Evolutionary conservation across 2,329 filamentous ascomycete genomes (phyloP), one percentile per base, ranked within the genome.

Genomic region (Apiospora phragmitis): DNA sequence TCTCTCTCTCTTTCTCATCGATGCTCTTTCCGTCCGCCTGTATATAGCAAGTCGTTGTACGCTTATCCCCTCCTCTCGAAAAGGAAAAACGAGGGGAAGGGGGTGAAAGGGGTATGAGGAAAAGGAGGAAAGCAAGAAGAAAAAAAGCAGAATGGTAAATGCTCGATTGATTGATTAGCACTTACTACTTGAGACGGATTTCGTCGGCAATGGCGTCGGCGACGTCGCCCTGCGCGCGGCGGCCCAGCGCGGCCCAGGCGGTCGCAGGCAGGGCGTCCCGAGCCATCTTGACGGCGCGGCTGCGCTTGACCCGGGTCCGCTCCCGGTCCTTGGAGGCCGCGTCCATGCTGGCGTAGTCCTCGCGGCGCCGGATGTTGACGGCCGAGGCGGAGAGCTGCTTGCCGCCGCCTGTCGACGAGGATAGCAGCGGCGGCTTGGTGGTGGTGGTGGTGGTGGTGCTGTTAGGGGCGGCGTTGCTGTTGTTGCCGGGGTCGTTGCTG

Each of bases 251-350:
- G 18, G n/a, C 26, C 67, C 67, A 68, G 21, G 45, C 45, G 0
- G 67, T 55, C 16, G 1, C 7, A 21, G 67, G 18, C 0, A 68
- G 67, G 5, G n/a, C 12, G 45, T 68, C 67, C 6, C 35, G 32
- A 32, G 67, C 67, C 67, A 68, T 68, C 43, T 51, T 49, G 67
- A 55, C n/a, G 14, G 67, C 45, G n/a, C 67, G 67, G 67, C 67
- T 49, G 45, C 67, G 67, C 67, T 68, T 68, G 45, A 68, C 67
- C 32, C 67, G 67, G 9, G 67, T 68, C 7, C 67, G 45, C 67
- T 68, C 67, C 11, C 45, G 43, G 21, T 68, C 45, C 45, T 68
- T 68, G 21, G 67, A 45, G 21, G 45, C 67, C 11, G 67, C 4
- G 29, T 49, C 43, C 67, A 68, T 68, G 45, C 55, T 49, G 29